Conservation (phyloP, 2,329 filamentous ascomycete genomes). For the Diaporthe batatas region DNA sequence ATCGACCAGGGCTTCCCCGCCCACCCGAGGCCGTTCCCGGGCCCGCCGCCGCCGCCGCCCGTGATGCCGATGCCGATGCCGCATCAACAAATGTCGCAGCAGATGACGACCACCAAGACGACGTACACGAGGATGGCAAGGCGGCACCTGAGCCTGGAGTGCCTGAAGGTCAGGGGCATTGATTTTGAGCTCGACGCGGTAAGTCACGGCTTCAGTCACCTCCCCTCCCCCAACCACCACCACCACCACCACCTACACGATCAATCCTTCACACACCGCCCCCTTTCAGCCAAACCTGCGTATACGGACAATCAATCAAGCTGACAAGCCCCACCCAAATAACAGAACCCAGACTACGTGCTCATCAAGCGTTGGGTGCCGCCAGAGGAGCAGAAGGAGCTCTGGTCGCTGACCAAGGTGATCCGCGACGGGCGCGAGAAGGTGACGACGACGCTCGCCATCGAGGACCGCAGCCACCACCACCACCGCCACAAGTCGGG, state of each 20-base stretch:
- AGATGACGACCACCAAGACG: slow-evolving; percentile 46
- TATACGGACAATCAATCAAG: background rate
- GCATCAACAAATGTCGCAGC: background rate
- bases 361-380: slow-evolving; percentile 81
- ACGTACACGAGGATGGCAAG: slow-evolving; percentile 76
- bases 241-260: background rate
- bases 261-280: slow-evolving; percentile 49
- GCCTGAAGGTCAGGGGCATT: slow-evolving; percentile 66
- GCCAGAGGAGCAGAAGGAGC: slow-evolving; percentile 77
- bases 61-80: slow-evolving; percentile 1
- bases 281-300: slow-evolving; percentile 43
- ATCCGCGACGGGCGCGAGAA: slow-evolving; percentile 68
- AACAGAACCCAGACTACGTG: slow-evolving; percentile 75
- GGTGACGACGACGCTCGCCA: slow-evolving; percentile 54
- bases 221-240: no score
- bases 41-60: slow-evolving; percentile 8
- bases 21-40: background rate
- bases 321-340: slow-evolving; percentile 42
- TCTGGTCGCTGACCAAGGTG: slow-evolving; percentile 78
- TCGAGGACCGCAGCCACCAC: slow-evolving; percentile 60
- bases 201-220: slow-evolving; percentile 47
- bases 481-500: slow-evolving; percentile 51
- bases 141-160: slow-evolving; percentile 72
- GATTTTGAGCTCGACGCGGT: slow-evolving; percentile 71
- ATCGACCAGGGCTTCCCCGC: slow-evolving; percentile 49